These are phyloP conservation scores for Verticillium isaacii DNA, from an alignment of 2,329 filamentous ascomycete genomes.

Conservation along the genomic window DNA sequence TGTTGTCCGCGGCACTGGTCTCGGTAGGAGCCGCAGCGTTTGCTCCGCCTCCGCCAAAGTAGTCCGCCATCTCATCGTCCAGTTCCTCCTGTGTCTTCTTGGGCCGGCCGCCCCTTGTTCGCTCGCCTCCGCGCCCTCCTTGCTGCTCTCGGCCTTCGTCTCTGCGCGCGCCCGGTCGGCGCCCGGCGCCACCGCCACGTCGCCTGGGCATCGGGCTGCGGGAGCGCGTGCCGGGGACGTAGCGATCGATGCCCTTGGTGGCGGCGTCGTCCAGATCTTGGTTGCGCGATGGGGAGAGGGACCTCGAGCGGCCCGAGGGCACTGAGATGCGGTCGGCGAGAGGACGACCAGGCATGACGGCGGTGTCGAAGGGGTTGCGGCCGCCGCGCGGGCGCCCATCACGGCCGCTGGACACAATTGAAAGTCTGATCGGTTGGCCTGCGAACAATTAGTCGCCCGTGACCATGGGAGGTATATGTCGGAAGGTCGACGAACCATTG, in stretches of 20 bases:
- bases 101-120: conserved; percentile 46
- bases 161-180: conserved; percentile 44
- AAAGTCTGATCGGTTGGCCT: conserved; percentile 77
- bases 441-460: neutral
- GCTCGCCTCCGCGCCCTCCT: conserved; percentile 33
- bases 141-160: conserved; percentile 30
- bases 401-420: conserved; percentile 53
- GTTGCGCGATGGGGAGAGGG: conserved; percentile 43
- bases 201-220: conserved; percentile 56
- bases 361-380: conserved; percentile 54
- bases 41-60: conserved; percentile 56
- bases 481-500: conserved; percentile 47
- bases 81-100: conserved; percentile 89
- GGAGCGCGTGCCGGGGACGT: conserved; percentile 60
- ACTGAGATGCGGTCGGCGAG: conserved; percentile 58
- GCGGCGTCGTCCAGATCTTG: conserved; percentile 52
- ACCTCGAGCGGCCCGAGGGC: conserved; percentile 58
- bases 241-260: conserved; percentile 71
- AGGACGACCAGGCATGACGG: conserved; percentile 49
- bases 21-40: conserved; percentile 28
- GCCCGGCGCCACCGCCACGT: conserved; percentile 39
- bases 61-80: conserved; percentile 96
- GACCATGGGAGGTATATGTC: neutral
- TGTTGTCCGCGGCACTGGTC: conserved; percentile 10
- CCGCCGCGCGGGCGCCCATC: conserved; percentile 18